Conservation (phyloP, 352 stramenopile genomes). For the Globisporangium abappressorium region DNA sequence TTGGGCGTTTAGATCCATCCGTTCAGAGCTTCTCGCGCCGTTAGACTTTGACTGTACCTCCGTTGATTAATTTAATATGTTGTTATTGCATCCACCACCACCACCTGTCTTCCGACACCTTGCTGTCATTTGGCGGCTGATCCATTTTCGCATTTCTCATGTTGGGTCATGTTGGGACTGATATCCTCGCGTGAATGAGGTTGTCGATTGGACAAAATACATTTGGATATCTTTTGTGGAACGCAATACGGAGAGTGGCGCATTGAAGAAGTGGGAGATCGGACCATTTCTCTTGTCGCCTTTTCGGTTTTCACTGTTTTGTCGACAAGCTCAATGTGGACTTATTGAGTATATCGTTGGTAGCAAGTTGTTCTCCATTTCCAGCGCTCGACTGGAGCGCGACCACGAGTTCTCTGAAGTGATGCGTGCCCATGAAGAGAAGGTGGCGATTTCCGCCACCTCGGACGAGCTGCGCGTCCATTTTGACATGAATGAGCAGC, state of each 20-base stretch:
- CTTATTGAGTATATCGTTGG: no score
- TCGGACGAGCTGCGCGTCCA: no score
- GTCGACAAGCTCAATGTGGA: no score
- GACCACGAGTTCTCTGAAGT: background rate
- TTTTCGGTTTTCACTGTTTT: background rate
- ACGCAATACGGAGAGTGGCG: background rate
- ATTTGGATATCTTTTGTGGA: background rate
- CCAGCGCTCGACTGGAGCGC: no score
- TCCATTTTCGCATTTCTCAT: background rate
- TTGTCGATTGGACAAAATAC: background rate
- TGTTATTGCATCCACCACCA: background rate
- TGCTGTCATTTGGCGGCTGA: background rate
- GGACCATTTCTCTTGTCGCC: background rate
- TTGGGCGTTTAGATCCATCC: background rate
- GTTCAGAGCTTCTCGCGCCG: background rate
- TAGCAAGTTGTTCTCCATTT: no score
- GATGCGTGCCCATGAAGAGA: background rate
- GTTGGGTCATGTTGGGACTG: background rate
- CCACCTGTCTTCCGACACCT: background rate
- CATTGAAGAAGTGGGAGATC: background rate
- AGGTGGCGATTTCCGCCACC: background rate
- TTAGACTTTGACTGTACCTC: background rate
- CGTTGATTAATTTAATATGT: background rate
- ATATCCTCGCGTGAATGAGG: no score
- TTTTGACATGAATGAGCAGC: no score